These are phyloP conservation scores for Colletotrichum tamarilloi DNA, from an alignment of 2,329 filamentous ascomycete species.

Conservation along the genomic window DNA sequence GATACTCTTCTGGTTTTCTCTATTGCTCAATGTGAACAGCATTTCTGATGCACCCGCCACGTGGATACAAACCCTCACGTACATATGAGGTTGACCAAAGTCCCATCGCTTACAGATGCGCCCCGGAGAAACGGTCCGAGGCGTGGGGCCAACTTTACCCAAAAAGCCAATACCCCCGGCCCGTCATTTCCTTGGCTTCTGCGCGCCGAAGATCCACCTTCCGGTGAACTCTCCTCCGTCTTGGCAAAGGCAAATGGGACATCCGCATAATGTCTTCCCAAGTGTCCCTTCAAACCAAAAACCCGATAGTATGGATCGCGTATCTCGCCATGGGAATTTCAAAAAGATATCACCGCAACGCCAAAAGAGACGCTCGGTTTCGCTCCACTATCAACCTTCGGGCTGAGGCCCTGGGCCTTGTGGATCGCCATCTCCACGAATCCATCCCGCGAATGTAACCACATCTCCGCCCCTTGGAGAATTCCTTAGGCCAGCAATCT, in stretches of 20 bases:
- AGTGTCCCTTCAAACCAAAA: background rate
- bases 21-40: too few species aligned
- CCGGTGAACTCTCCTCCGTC: background rate
- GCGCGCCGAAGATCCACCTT: background rate
- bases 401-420: background rate
- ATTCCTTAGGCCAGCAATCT: background rate
- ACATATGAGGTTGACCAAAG: too few species aligned
- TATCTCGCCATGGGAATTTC: background rate
- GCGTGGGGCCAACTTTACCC: too few species aligned
- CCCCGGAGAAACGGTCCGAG: too few species aligned
- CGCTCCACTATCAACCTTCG: background rate
- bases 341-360: background rate
- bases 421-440: background rate
- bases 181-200: background rate
- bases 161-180: background rate
- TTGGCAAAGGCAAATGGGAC: background rate
- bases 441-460: conserved; percentile 8
- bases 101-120: too few species aligned
- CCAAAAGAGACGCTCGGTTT: background rate
- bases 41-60: too few species aligned
- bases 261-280: background rate
- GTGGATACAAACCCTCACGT: too few species aligned
- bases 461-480: conserved; percentile 22
- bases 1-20: too few species aligned
- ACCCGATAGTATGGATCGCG: background rate